Evolutionary conservation across 495 filamentous ascomycete genomes (phyloP).

Genomic region (Penicillium cataractarum): DNA sequence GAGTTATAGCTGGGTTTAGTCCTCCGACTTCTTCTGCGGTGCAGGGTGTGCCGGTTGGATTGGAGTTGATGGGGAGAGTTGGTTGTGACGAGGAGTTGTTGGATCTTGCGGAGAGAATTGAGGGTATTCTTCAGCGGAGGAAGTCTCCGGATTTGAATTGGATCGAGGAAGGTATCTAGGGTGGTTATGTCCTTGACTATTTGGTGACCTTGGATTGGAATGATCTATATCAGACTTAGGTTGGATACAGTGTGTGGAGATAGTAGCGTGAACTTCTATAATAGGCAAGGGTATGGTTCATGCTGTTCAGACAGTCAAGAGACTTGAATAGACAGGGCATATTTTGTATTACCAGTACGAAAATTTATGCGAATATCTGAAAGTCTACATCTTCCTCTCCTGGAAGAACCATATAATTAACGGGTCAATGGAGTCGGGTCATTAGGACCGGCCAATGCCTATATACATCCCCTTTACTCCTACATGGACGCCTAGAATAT

Average conservation of each 20-base stretch:
- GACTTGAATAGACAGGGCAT: no score
- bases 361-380: not conserved
- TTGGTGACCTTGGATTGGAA: not conserved
- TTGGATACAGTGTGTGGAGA: no score
- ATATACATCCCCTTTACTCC: constrained; percentile 19
- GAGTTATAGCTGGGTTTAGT: constrained; percentile 51
- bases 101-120: constrained; percentile 48
- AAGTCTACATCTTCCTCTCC: not conserved
- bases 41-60: constrained; percentile 61
- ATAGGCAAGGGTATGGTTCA: no score
- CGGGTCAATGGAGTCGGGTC: constrained; percentile 18
- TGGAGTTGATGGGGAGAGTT: constrained; percentile 63
- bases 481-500: constrained; percentile 9
- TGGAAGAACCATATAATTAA: not conserved
- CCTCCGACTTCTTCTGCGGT: constrained; percentile 48
- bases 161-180: not conserved
- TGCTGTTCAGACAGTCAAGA: no score
- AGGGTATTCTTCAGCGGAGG: constrained; percentile 48
- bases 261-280: no score
- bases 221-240: no score
- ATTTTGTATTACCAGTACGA: no score
- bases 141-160: constrained; percentile 41
- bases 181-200: not conserved
- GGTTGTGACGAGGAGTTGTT: constrained; percentile 58
- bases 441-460: constrained; percentile 20